Evolutionary conservation across 2,329 filamentous ascomycete species (phyloP), one percentile per base, ranked within the genome.

Genomic region (Colletotrichum cuscutae): DNA sequence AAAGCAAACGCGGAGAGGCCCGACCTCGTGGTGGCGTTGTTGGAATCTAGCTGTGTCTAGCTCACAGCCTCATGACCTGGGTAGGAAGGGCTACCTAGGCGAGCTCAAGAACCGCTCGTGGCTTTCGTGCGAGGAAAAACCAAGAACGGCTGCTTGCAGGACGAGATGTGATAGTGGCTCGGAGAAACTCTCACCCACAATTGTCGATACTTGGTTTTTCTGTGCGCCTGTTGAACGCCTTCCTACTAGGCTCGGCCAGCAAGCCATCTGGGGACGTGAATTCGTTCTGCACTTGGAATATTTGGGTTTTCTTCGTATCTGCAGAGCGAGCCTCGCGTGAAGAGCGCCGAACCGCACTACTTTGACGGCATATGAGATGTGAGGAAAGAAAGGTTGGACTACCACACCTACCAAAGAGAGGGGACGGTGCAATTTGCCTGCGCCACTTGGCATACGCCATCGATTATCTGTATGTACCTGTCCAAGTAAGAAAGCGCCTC

Each of bases 281-380:
- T 11, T 30, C 24, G 19, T 53, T 53, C 42, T 30, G 24, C 58
- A 54, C n/a, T 54, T 13, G 7, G 11, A 9, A 8, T 42, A 56
- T 54, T 60, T 72, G n/a, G 11, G 28, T 69, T 72, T 54, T 61
- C 54, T 68, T 59, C 56, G 66, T 64, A 72, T 64, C 65, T 64
- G 65, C 68, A 62, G n/a, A 52, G 26, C 19, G 57, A 49, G 26
- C 15, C 66, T 72, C 42, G 59, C 60, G 70, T 60, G 59, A 26
- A 22, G 65, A 49, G 59, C 70, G 54, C 42, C 8, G 42, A n/a
- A 22, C 19, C 19, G 8, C 19, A 49, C 42, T 49, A 59, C 13
- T 53, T 28, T 37, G 15, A 54, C 61, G 61, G 49, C 15, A 64
- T 15, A 54, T 64, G 61, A 54, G 49, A 54, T 54, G 30, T 37